Evolutionary conservation across 306 rosid species (phyloP).

Genomic region (Castanea crenata): DNA sequence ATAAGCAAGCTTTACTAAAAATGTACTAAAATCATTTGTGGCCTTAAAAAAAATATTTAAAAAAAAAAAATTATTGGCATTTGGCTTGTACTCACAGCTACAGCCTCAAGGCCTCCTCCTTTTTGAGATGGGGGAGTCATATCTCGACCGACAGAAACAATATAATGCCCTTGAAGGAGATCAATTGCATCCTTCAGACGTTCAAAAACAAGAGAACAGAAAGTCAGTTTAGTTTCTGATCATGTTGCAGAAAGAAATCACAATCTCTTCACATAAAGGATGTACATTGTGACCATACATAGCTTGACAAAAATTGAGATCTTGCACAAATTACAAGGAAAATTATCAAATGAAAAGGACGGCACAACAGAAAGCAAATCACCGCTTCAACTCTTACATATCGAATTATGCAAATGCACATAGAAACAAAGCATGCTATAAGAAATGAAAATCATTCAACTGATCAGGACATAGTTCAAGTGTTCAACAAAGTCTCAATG

Average conservation of each 20-base stretch:
- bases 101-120: slow-evolving; percentile 88
- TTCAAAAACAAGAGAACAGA: slow-evolving; percentile 18
- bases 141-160: slow-evolving; percentile 78
- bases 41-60: background rate
- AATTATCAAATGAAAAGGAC: background rate
- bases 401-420: slow-evolving; percentile 1
- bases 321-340: background rate
- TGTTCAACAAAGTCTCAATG: slow-evolving; percentile 1
- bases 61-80: slow-evolving; percentile 17
- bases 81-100: slow-evolving; percentile 70
- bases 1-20: slow-evolving; percentile 4
- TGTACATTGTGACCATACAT: background rate
- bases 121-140: slow-evolving; percentile 61
- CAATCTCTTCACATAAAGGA: slow-evolving; percentile 1
- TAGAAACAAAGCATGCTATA: slow-evolving; percentile 12
- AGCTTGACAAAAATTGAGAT: slow-evolving; percentile 7
- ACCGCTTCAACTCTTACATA: background rate
- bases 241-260: slow-evolving; percentile 12
- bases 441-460: slow-evolving; percentile 7
- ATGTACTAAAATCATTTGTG: slow-evolving; percentile 1
- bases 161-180: slow-evolving; percentile 97
- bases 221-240: slow-evolving; percentile 14
- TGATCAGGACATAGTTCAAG: slow-evolving; percentile 4
- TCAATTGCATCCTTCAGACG: slow-evolving; percentile 87
- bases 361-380: background rate